Evolutionary conservation across 129 eudicot genomes (phyloP), one percentile per base, ranked within the genome.

Genomic region (Scalesia atractyloides): DNA sequence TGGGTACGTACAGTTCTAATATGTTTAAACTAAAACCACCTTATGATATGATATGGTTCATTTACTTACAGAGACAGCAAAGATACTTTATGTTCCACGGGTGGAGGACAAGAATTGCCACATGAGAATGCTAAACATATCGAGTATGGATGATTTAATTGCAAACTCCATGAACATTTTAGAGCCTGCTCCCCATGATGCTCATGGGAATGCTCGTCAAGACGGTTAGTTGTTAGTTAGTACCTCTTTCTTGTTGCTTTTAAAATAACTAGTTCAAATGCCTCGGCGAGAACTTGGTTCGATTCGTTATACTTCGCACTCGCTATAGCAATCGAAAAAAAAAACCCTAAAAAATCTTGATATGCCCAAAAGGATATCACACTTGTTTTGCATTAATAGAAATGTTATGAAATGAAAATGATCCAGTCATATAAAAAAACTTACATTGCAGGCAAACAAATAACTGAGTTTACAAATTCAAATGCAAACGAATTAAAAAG

Each of bases 91-190:
- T 83, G 99, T 94, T 84, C 99, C 98, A 79, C 82, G 97, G 60
- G 97, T 94, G 80, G 99, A 94, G 82, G 97, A 94, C 83, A 94
- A 81, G 84, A 90, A 90, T 81, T 78, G 99, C 73, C 69, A 83
- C 77, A 94, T 94, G 99, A 66, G 97, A 74, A 94, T 94, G 99
- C 84, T 94, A 36, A 64, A 94, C 72, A 94, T 94, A 56, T 79
- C 89, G 15, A 66, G 83, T 17, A 83, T 86, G 75, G 88, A 86
- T 63, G 99, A 94, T 84, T 66, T 94, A 52, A 76, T 94, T 83
- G 93, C 99, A 61, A 94, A 94, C 72, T 86, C 99, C 44, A 94
- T 94, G 99, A 82, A 94, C 77, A 94, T 94, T 56, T 79, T 94
- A 82, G 99, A 94, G 70, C 99, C 99, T 68, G 85, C 84, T 84